Percentiles rank a stretch among this genome's conserved stretches.
Evolutionary conservation across 495 filamentous ascomycete genomes (phyloP).

Genomic region (Xylaria grammica): DNA sequence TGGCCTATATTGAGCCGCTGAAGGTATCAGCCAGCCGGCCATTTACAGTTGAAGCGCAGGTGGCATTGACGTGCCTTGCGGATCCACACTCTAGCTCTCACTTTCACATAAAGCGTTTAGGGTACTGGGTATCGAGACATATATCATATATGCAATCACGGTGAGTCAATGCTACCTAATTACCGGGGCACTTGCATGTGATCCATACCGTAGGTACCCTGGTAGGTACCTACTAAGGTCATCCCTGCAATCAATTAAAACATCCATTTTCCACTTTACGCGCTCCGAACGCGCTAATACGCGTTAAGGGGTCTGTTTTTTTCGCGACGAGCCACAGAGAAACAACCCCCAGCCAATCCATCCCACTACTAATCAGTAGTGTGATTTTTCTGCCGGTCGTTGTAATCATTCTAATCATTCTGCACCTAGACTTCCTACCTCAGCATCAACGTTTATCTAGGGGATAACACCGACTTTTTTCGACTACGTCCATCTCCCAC

Average conservation of each 20-base stretch:
- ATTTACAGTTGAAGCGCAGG: constrained; percentile 14
- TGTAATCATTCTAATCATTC: background rate
- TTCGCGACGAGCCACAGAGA: constrained; percentile 13
- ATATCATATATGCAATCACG: background rate
- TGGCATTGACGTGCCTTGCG: background rate
- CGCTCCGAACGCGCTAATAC: constrained; percentile 14
- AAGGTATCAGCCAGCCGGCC: background rate
- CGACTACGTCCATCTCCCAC: background rate
- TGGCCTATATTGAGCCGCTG: background rate
- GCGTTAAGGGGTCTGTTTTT: constrained; percentile 21
- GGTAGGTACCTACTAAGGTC: background rate
- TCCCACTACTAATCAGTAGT: background rate
- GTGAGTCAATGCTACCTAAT: background rate
- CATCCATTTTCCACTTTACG: constrained; percentile 25
- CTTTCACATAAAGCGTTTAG: background rate
- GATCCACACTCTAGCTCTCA: no score
- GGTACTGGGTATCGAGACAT: background rate
- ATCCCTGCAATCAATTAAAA: constrained; percentile 9
- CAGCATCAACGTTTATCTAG: background rate
- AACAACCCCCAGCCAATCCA: background rate
- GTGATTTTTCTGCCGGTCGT: constrained; percentile 3
- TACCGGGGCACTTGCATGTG: no score
- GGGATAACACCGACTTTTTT: background rate
- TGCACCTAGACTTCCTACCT: background rate
- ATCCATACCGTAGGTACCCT: no score